Percentiles rank a stretch among this genome's conserved stretches.
Conservation (phyloP, 1,284 basidiomycete species). For the Sanghuangporus sanghuang region DNA sequence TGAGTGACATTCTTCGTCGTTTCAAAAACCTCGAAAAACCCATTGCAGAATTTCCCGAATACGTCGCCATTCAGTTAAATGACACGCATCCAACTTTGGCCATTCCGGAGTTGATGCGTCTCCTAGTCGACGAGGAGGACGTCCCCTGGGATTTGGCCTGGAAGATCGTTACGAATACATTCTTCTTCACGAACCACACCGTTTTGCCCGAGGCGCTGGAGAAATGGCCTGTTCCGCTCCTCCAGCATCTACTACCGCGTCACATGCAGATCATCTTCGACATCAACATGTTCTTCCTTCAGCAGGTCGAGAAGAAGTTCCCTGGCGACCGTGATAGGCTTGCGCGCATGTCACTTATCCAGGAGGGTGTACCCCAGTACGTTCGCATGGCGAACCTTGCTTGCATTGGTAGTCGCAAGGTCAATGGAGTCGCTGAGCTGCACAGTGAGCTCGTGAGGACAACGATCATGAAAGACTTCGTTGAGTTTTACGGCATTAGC, state of each 20-base stretch:
- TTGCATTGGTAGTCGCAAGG: constrained; percentile 77
- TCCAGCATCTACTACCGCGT: constrained; percentile 78
- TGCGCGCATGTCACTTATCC: constrained; percentile 83
- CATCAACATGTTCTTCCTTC: constrained; percentile 62
- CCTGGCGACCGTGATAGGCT: constrained; percentile 80
- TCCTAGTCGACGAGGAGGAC: constrained; percentile 86
- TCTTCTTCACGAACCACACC: constrained; percentile 93
- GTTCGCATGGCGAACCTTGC: constrained; percentile 87
- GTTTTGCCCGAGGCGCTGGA: constrained; percentile 52
- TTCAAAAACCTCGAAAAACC: constrained; percentile 77
- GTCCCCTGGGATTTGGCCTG: constrained; percentile 80
- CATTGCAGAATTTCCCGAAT: constrained; percentile 75
- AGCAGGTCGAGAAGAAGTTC: constrained; percentile 83
- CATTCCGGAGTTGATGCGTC: constrained; percentile 91
- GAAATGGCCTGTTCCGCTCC: constrained; percentile 85
- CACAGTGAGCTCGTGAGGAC: constrained; percentile 70
- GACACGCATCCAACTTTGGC: constrained; percentile 92
- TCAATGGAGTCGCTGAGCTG: constrained; percentile 94
- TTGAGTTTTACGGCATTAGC: constrained; percentile 75
- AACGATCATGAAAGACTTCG: constrained; percentile 89
- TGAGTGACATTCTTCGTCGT: constrained; percentile 81
- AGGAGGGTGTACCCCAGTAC: constrained; percentile 81
- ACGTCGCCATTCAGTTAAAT: constrained; percentile 86
- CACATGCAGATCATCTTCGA: constrained; percentile 90
- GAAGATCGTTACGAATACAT: constrained; percentile 81